phyloP scores from a whole-genome alignment of 2,329 filamentous ascomycete species.

The Xylaria sp. region DNA sequence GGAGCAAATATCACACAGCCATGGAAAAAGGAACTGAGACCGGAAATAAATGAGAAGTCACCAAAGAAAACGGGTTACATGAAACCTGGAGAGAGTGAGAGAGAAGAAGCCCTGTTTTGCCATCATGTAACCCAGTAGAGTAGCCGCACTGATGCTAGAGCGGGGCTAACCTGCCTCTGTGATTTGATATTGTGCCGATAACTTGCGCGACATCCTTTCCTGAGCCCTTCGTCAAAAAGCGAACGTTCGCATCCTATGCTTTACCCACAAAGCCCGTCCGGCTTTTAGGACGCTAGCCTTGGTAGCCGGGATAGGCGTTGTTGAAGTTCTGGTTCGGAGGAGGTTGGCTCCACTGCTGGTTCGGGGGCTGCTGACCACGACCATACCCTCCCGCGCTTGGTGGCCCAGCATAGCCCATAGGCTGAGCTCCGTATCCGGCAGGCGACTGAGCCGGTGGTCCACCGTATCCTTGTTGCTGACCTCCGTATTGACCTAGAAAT shows the following conservation, averaged over 20 bases:
- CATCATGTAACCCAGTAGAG: constrained; percentile 28
- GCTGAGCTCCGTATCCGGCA: constrained; percentile 70
- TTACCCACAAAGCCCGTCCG: constrained; percentile 9
- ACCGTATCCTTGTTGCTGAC: constrained; percentile 74
- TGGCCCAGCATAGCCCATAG: constrained; percentile 76
- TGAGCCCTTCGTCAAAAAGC: constrained; percentile 31
- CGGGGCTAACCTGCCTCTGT: constrained; percentile 28
- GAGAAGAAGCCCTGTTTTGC: constrained; percentile 36
- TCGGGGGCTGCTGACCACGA: constrained; percentile 73
- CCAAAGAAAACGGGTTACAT: constrained; percentile 43
- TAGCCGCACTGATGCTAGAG: constrained; percentile 28
- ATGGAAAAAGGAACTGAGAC: constrained; percentile 44
- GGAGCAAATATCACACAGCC: constrained; percentile 43
- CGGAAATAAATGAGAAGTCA: constrained; percentile 42
- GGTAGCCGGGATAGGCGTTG: constrained; percentile 72
- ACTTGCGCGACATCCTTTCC: constrained; percentile 32
- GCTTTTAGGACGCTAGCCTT: constrained; percentile 57
- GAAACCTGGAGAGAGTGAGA: constrained; percentile 41
- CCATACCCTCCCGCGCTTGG: constrained; percentile 86
- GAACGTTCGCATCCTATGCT: constrained; percentile 32
- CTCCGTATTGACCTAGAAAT: constrained; percentile 64
- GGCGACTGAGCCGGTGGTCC: constrained; percentile 70
- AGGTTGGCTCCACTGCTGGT: constrained; percentile 64
- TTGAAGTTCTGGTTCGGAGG: constrained; percentile 66
- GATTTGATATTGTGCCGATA: constrained; percentile 28